Conservation (phyloP, 1,284 basidiomycete species). For the Boletus subluridellus region DNA sequence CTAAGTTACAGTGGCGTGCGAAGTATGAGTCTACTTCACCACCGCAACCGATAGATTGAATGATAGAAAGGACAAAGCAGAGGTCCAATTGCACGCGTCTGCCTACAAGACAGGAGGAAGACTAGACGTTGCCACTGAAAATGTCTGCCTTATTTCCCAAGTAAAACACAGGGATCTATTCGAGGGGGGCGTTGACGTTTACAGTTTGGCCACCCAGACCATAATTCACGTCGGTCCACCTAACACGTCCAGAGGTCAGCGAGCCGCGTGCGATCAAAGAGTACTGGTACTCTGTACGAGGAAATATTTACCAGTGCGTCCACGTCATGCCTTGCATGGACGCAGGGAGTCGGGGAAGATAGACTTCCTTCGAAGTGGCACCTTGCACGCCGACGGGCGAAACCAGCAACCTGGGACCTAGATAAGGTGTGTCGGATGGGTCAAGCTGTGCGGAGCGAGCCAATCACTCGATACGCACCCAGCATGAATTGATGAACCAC, state of each 20-base stretch:
- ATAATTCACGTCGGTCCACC: slow-evolving; percentile 39
- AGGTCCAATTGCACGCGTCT: background rate
- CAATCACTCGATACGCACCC: slow-evolving; percentile 14
- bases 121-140: slow-evolving; percentile 27
- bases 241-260: slow-evolving; percentile 10
- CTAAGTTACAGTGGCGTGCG: background rate
- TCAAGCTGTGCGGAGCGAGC: background rate
- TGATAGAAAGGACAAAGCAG: background rate
- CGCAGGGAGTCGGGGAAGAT: slow-evolving; percentile 34
- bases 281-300: background rate
- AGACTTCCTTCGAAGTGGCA: slow-evolving; percentile 34
- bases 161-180: slow-evolving; percentile 42
- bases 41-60: too few species aligned
- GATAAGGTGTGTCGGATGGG: background rate
- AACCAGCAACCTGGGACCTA: slow-evolving; percentile 38
- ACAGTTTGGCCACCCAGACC: slow-evolving; percentile 24
- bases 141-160: slow-evolving; percentile 37
- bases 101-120: background rate
- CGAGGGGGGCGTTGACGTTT: slow-evolving; percentile 32
- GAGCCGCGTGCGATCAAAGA: background rate
- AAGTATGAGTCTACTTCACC: background rate
- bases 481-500: slow-evolving; percentile 42
- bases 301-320: slow-evolving; percentile 37
- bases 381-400: slow-evolving; percentile 37
- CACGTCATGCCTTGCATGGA: slow-evolving; percentile 24